Conservation (phyloP, 2,329 filamentous ascomycete genomes). For the Onygena corvina region DNA sequence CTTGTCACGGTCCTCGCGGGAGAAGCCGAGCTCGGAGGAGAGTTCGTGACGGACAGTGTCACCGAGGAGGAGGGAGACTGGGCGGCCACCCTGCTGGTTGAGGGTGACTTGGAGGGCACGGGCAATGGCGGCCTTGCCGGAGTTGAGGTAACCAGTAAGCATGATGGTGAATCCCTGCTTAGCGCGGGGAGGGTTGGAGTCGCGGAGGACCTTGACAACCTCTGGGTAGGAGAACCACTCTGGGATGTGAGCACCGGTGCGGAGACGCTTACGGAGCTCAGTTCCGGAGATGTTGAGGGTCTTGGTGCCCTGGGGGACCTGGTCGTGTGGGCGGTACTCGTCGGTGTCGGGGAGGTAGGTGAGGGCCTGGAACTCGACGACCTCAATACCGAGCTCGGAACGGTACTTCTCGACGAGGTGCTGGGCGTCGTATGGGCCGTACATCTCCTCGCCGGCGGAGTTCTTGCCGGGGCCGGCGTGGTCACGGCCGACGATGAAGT, state of each 20-base stretch:
- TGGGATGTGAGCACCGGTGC: conserved; percentile 85
- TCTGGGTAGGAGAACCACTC: conserved; percentile 99
- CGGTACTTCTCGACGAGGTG: conserved; percentile 92
- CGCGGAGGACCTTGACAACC: conserved; percentile 88
- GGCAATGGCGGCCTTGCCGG: conserved; percentile 91
- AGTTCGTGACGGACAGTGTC: conserved; percentile 92
- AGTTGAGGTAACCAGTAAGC: conserved; percentile 93
- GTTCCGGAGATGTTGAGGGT: conserved; percentile 80
- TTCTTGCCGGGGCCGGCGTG: conserved; percentile 98
- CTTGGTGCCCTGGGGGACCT: conserved; percentile 70
- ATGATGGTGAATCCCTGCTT: conserved; percentile 97
- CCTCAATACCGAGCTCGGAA: conserved; percentile 93
- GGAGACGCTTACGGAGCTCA: conserved; percentile 83
- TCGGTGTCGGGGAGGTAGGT: conserved; percentile 95
- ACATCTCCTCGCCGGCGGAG: conserved; percentile 92
- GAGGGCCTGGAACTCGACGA: conserved; percentile 99
- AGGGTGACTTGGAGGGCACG: conserved; percentile 92
- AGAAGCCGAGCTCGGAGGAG: conserved; percentile 91
- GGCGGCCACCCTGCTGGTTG: conserved; percentile 93
- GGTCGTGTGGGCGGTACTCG: conserved; percentile 87
- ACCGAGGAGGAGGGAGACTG: conserved; percentile 85
- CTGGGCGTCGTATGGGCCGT: conserved; percentile 96
- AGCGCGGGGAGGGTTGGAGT: conserved; percentile 84
- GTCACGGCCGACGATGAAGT: conserved; percentile 98
- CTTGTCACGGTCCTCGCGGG: conserved; percentile 76